Evolutionary conservation across 75 land plant species (phyloP).

Genomic region (Cupressus sempervirens): DNA sequence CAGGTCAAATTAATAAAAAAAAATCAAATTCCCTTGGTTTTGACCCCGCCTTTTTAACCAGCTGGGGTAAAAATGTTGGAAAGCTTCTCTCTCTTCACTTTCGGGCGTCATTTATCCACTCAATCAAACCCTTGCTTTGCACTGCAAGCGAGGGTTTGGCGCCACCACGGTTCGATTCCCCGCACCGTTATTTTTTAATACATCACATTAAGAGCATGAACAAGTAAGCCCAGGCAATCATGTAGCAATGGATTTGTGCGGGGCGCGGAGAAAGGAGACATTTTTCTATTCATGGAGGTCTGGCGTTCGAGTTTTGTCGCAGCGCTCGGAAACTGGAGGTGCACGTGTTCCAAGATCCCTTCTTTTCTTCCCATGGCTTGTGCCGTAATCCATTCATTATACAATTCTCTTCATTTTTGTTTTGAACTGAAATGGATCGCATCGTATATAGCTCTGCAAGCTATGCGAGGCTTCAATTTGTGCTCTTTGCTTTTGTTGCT

Average conservation of each 20-base stretch:
- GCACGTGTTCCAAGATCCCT: conserved; percentile 5
- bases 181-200: background rate
- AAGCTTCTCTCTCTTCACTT: background rate
- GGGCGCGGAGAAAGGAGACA: background rate
- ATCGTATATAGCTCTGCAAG: conserved; percentile 15
- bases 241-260: background rate
- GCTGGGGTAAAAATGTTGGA: background rate
- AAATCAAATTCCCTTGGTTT: background rate
- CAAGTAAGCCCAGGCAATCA: background rate
- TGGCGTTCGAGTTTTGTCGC: background rate
- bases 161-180: conserved; percentile 7
- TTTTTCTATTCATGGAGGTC: background rate
- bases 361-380: conserved; percentile 20
- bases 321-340: conserved; percentile 5
- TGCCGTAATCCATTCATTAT: conserved; percentile 31
- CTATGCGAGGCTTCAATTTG: background rate
- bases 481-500: background rate
- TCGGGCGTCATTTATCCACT: conserved; percentile 11
- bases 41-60: background rate
- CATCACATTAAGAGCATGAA: background rate
- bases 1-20: too few relatives aligned
- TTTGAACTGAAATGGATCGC: conserved; percentile 3
- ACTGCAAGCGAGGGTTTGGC: conserved; percentile 12
- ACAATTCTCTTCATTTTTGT: background rate
- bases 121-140: conserved; percentile 10